Evolutionary conservation across 257 asterid species (phyloP), one percentile per base, ranked within the genome.

Genomic region (Lycium barbarum): DNA sequence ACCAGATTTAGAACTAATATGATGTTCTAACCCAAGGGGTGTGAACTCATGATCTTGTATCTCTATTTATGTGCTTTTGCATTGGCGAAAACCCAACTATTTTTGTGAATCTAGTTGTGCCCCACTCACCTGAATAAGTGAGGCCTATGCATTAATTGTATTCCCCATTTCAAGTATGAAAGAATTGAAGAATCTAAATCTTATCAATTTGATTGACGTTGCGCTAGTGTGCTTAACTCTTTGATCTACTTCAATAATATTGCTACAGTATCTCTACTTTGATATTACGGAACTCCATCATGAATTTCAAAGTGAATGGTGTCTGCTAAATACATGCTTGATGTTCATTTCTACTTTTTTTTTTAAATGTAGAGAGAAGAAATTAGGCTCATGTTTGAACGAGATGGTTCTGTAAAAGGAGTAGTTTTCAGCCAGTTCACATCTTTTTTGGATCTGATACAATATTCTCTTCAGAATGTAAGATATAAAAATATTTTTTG

Each of bases 401-500:
- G 95, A 89, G 98, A 94, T 84, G 97, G 98, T 81, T 94, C 99
- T 40, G 98, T 98, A 76, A 96, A 96, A 90, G 99, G 94, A 68
- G 92, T 96, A 83, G 96, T 94, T 88, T 96, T 96, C 87, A 90
- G 98, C 92, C 98, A 96, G 74, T 96, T 93, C 89, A 90, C 98
- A 22, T 93, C 97, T 2, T 96, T 96, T 89, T 88, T 96, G 89
- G 99, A 96, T 90, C 96, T 96, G 88, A 94, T 96, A 86, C 97
- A 90, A 76, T 92, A 93, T 79, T 80, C 97, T 84, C 98, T 94
- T 85, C 88, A 85, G 78, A 94, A 92, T 93, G 99, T 96, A 90
- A 70, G 35, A 13, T 12, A 54, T 36, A 12, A 35, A 3, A 9
- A 13, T 71, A 71, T 17, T 43, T 40, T 26, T 26, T 26, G 33